Evolutionary conservation across 2,329 filamentous ascomycete genomes (phyloP), one percentile per base, ranked within the genome.

Genomic region (Balansia obtecta): DNA sequence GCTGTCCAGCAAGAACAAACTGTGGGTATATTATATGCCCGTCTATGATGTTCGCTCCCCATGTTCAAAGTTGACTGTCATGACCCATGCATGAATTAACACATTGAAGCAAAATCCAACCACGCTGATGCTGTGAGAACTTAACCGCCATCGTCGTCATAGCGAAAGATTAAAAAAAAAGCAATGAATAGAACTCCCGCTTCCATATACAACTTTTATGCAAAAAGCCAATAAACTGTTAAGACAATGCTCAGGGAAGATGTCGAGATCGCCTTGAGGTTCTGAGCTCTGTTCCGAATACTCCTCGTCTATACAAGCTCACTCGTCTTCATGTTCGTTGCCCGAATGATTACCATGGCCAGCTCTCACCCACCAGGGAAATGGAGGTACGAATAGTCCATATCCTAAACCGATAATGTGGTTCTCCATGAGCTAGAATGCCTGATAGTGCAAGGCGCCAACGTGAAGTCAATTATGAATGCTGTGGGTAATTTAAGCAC

Each of bases 401-500:
- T 27, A 27, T 27, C 27, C 27, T 8, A 27, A 2, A 27, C 27
- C 27, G 27, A 27, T 7, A 27, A 27, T 27, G 2, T 27, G 27
- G 8, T 27, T 8, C 8, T 27, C 5, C 1, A 27, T 27, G 27
- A 27, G 27, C 27, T 27, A 8, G 4, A 8, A 4, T 3, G 27
- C 27, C 27, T 27, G 27, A 27, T 27, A 8, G 27, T 27, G 27
- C 27, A 27, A 27, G 27, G 5, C 27, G 27, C 27, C 27, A 8
- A 27, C 27, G 27, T 27, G 4, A 7, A 27, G 27, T 6, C 27
- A 27, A 6, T 27, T 27, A 27, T 7, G 15, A 15, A 37, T 7
- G 34, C 34, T 37, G 34, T 37, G 13, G 10, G 7, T 61, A 61
- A 50, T 58, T 63, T 9, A 58, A 50, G 33, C 69, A 45, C 66